Conservation (phyloP, 2,329 filamentous ascomycete genomes). For the Chalara sp. region DNA sequence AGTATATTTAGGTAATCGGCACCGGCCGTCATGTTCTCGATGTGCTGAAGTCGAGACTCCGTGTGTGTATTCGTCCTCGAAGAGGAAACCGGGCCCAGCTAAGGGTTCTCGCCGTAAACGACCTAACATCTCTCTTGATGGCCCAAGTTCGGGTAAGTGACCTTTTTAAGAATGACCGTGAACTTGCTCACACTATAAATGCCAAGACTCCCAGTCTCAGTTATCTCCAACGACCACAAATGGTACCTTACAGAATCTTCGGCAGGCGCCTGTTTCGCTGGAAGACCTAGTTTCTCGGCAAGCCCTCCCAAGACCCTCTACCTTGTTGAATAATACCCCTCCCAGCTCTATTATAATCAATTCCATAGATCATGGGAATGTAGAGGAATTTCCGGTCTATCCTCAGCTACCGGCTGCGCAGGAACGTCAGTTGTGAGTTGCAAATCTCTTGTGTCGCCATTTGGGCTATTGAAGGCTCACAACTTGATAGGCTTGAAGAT, state of each 20-base stretch:
- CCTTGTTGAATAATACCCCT: background rate
- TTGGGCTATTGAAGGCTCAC: background rate
- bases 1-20: conserved; percentile 22
- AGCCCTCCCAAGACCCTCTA: background rate
- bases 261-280: background rate
- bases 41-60: conserved; percentile 22
- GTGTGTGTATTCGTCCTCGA: conserved; percentile 25
- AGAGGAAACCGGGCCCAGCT: conserved; percentile 27
- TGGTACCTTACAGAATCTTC: background rate
- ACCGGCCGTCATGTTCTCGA: conserved; percentile 28
- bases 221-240: background rate
- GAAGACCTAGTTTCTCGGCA: background rate
- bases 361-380: background rate
- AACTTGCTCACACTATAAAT: background rate
- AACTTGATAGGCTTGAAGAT: conserved; percentile 2
- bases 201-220: background rate
- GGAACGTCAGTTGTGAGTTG: too few species aligned
- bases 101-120: conserved; percentile 19
- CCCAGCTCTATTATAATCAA: background rate
- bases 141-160: background rate
- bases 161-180: background rate
- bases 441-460: background rate
- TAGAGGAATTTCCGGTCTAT: background rate
- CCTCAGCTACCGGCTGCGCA: too few species aligned
- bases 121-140: background rate